Base-by-base conservation (phyloP, 2,329 filamentous ascomycete genomes). In the Berkeleyomyces basicola region DNA sequence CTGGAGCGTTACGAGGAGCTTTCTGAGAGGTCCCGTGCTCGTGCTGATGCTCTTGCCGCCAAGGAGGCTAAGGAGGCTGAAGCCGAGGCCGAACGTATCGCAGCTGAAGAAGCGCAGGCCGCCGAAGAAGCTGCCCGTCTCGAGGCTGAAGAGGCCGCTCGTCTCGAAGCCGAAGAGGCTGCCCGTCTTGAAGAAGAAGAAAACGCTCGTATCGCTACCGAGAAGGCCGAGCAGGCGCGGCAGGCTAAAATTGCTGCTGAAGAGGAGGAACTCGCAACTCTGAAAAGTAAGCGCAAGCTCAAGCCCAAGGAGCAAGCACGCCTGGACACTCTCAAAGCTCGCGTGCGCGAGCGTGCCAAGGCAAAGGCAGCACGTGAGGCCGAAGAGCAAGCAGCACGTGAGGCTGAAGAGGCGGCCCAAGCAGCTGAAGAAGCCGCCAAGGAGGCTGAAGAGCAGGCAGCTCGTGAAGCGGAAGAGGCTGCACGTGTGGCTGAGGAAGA, bases 61-160 rank as follows among this genome's bases (percentile, higher is more conserved):
- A 67, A 70, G 31, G 70, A 71, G 47, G 66, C 37, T 46, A 33
- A 61, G 36, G 46, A 60, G 49, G 60, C 60, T 16, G 23, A 55
- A 9, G 58, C 62, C 53, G 51, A 16, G 11, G 58, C 71, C 53
- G 71, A 68, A 23, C 69, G 67, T 10, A 69, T 71, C 61, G 70
- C 70, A 10, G 72, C 74, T 62, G 69, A 71, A 51, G 63, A 67
- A 46, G 67, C 66, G n/a, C 65, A 66, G 40, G 66, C 68, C 1
- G 70, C 68, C 6, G 59, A 59, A 3, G 31, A 44, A 1, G 53
- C 55, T 9, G 23, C 33, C 9, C 40, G 16, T 4, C 36, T 39
- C 9, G 31, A 58, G 10, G 61, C 62, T 39, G 58, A 55, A 31
- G 43, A 60, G 14, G 58, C 57, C n/a, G 33, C 37, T 1, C 43